Base-by-base conservation (phyloP, 768 basidiomycete species). In the Pisolithus tinctorius region DNA sequence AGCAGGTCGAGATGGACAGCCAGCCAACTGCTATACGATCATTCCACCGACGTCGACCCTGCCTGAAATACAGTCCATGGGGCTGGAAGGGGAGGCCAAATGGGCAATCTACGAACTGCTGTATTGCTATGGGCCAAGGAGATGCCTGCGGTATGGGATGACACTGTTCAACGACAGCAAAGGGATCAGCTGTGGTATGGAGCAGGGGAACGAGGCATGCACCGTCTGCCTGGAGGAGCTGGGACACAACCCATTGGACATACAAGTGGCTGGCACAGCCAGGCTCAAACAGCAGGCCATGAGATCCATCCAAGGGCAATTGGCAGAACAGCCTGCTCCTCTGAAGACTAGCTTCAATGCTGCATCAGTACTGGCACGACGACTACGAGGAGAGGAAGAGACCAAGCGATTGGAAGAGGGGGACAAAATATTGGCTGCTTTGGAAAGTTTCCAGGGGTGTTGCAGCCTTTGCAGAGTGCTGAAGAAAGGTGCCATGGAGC, bases 1-100 rank as follows among this genome's bases (percentile, higher is more conserved):
- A 4, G 60, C 48, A 3, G 63, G 63, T 0, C 20, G 60, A 0
- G 62, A 63, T 50, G 55, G 50, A 23, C 29, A 23, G 8, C 29
- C 17, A 1, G 47, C 47, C 1, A 30, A 16, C 6, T 48, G 47
- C 17, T 48, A 48, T 17, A 38, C 48, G 5, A 20, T 45, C 4
- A 42, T 13, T 17, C 30, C 3, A 14, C 25, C 17, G 1, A 4
- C 8, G 7, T 30, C 11, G 16, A 2, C 14, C 17, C 8, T 14
- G 14, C 40, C 11, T 6, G 37, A 30, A 17, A 30, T 31, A 11
- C 26, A 27, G 9, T 4, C n/a, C 9, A 4, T 16, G 13, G 17
- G n/a, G 30, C 9, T 44, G 14, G 39, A 39, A 4, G 11, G 14
- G 4, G 29, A 43, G n/a, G 38, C 25, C 9, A 40, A 30, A 36